Evolutionary conservation across 2,329 filamentous ascomycete species (phyloP).

Genomic region (Exophiala dermatitidis): DNA sequence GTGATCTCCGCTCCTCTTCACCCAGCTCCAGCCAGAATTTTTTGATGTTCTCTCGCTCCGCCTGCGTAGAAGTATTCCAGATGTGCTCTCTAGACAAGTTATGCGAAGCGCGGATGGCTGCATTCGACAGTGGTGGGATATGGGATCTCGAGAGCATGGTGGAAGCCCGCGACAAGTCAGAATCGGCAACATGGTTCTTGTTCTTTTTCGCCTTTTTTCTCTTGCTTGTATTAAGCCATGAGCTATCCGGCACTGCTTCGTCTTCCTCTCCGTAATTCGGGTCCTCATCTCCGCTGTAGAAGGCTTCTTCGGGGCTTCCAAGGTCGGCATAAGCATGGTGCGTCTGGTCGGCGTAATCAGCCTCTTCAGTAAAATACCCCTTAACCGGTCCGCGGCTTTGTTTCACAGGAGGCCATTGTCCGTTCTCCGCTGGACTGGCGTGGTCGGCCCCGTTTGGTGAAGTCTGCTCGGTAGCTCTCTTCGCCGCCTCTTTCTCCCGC

Average conservation of each 20-base stretch:
- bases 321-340: constrained; percentile 37
- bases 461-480: constrained; percentile 50
- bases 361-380: constrained; percentile 28
- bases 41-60: constrained; percentile 95
- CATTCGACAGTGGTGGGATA: constrained; percentile 39
- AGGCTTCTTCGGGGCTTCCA: constrained; percentile 47
- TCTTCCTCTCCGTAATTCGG: constrained; percentile 32
- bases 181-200: constrained; percentile 5
- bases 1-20: constrained; percentile 86
- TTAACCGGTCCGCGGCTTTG: constrained; percentile 27
- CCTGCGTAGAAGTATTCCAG: constrained; percentile 91
- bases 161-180: constrained; percentile 18
- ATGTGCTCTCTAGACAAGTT: constrained; percentile 69
- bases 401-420: constrained; percentile 20
- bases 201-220: constrained; percentile 29
- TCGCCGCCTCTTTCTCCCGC: constrained; percentile 72
- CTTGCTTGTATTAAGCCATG: constrained; percentile 26
- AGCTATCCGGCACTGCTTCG: constrained; percentile 26
- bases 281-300: constrained; percentile 50
- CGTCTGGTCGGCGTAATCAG: constrained; percentile 30
- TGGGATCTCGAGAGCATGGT: constrained; percentile 37
- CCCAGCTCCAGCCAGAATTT: constrained; percentile 94
- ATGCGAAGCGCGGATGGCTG: constrained; percentile 37
- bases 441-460: constrained; percentile 28
- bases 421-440: constrained; percentile 8